Base-by-base conservation (phyloP, 805 yeast genomes). In the Yamadazyma sp. region DNA sequence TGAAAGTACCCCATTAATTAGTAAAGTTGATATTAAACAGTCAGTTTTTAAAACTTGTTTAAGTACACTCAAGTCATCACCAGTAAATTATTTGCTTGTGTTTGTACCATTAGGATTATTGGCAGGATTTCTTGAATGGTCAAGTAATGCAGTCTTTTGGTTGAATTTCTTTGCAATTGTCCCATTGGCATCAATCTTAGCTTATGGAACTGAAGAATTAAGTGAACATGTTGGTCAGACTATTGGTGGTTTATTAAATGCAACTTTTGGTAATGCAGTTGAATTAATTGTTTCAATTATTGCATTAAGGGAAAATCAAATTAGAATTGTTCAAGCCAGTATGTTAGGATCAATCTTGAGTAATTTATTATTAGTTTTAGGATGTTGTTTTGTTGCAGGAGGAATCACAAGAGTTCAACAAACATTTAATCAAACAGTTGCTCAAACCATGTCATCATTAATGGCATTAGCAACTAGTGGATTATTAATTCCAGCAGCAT, bases 231-330 rank as follows among this genome's bases (percentile, higher is more conserved):
- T 87, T 22, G 97, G 98, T 41, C 85, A 87, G 52, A 89, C 97
- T 7, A 47, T 91, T 16, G 98, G 98, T 10, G 98, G 98, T 0
- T 70, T 93, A 44, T 70, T 93, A 52, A 93, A 93, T 62, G 98
- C 98, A 2, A 89, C 98, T 7, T 86, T 93, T 57, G 98, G 98
- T 40, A 93, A 93, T 58, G 98, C 98, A 2, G 96, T 93, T 15
- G 98, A 93, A 65, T 78, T 93, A 41, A 93, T 93, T 58, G 98
- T 93, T 23, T 85, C 96, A 1, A 69, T 93, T 18, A 87, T 93
- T 48, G 98, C 98, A 1, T 70, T 93, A 50, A 70, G 65, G 47
- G 82, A 85, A 28, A 85, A 86, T 47, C 97, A 93, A 62, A 79
- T 93, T 33, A 75, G 95, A 44, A 89, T 93, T 52, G 98, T 93